A percentile compares a stretch with the other conserved stretches of the same genome.
These are phyloP conservation scores for Penicillium salamii DNA, from an alignment of 495 filamentous ascomycete species.

Conservation along the genomic window DNA sequence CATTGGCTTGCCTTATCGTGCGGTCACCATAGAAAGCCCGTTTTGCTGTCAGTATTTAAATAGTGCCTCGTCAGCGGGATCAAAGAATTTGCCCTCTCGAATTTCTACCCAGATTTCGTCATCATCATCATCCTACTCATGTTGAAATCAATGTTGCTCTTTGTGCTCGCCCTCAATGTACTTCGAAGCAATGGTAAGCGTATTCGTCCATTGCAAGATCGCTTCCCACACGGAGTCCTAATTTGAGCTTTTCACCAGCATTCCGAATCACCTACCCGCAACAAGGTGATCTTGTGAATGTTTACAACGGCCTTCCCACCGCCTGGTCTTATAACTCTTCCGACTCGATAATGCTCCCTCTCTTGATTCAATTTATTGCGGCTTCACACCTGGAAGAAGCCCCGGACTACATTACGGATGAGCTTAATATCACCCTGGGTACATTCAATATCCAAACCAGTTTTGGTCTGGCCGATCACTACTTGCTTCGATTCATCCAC, in stretches of 20 bases:
- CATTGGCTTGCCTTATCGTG: too few species aligned
- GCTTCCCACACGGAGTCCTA: neutral
- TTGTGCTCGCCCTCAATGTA: neutral
- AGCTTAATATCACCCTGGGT: slow-evolving; percentile 3
- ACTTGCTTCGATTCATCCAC: neutral
- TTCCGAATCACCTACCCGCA: slow-evolving; percentile 2
- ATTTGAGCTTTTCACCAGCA: slow-evolving; percentile 2
- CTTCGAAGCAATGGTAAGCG: slow-evolving; percentile 1
- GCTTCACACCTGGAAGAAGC: neutral
- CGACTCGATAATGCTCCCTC: neutral
- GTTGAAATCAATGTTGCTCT: neutral
- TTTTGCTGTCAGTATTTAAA: neutral
- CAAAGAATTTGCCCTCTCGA: too few species aligned
- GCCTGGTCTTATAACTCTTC: slow-evolving; percentile 1
- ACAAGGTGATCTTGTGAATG: slow-evolving; percentile 1
- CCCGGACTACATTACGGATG: neutral
- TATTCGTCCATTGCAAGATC: neutral
- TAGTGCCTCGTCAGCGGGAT: too few species aligned
- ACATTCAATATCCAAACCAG: neutral
- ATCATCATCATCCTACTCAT: neutral
- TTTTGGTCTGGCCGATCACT: neutral
- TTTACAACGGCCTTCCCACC: neutral
- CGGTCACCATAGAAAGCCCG: too few species aligned
- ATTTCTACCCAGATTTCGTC: neutral
- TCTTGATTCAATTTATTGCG: neutral